Conservation (phyloP, 179 eudicot species). For the Beta corolliflora region DNA sequence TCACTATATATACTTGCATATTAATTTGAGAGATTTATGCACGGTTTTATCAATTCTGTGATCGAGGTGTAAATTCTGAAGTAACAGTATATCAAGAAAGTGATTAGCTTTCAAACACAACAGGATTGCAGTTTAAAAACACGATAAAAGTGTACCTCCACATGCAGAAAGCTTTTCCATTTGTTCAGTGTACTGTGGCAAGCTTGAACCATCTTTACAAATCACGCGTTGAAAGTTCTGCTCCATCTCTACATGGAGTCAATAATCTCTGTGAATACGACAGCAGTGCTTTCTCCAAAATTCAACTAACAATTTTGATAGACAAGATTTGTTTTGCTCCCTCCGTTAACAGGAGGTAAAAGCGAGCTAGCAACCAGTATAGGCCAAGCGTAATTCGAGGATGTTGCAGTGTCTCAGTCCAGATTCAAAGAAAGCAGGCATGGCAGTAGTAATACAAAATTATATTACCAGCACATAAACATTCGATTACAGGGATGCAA, state of each 20-base stretch:
- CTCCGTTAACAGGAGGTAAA: neutral
- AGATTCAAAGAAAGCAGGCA: neutral
- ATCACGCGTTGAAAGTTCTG: slow-evolving; percentile 88
- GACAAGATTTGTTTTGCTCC: neutral
- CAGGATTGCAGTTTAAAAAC: neutral
- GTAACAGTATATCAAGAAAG: neutral
- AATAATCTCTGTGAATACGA: slow-evolving; percentile 23
- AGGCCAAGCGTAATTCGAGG: too few relatives aligned
- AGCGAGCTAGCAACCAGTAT: neutral
- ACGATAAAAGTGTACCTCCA: slow-evolving; percentile 53
- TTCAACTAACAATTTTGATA: neutral
- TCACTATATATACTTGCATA: neutral
- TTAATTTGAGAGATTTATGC: neutral
- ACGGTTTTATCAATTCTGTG: neutral
- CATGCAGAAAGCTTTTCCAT: slow-evolving; percentile 91
- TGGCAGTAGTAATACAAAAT: neutral
- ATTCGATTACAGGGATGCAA: neutral
- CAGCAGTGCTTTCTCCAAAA: neutral
- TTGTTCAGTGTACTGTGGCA: slow-evolving; percentile 88
- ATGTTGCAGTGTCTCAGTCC: neutral
- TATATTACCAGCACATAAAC: neutral
- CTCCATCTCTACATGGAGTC: slow-evolving; percentile 65
- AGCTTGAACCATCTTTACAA: slow-evolving; percentile 98
- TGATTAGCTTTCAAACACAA: neutral
- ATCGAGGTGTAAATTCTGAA: neutral